Conservation (phyloP, 306 rosid species). For the Cucurbita pepo region DNA sequence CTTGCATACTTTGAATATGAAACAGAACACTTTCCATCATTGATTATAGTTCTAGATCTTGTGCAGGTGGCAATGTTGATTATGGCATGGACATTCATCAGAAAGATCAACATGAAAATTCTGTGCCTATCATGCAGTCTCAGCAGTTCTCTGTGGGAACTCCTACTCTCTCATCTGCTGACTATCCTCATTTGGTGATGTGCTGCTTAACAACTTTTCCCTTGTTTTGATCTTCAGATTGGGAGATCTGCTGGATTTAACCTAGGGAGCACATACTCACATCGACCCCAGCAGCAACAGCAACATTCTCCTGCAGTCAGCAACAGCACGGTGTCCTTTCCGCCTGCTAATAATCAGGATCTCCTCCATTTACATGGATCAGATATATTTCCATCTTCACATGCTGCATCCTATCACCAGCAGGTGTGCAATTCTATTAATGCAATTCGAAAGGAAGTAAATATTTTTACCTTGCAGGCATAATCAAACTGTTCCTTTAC, state of each 20-base stretch:
- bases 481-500: neutral
- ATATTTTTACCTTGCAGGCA: neutral
- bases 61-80: conserved; percentile 70
- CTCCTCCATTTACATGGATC: conserved; percentile 86
- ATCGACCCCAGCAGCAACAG: conserved; percentile 81
- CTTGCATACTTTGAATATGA: neutral
- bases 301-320: conserved; percentile 82
- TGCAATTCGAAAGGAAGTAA: no score
- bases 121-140: conserved; percentile 83
- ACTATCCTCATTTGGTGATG: neutral
- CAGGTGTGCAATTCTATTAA: conserved; percentile 41
- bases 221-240: conserved; percentile 29
- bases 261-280: conserved; percentile 63
- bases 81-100: conserved; percentile 87
- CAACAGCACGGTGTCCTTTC: conserved; percentile 63
- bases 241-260: conserved; percentile 88
- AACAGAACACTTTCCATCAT: neutral
- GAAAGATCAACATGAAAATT: conserved; percentile 88
- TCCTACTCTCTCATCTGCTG: neutral
- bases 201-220: neutral
- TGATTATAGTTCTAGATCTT: conserved; percentile 23
- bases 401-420: conserved; percentile 78
- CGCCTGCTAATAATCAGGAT: conserved; percentile 83
- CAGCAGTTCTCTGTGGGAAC: conserved; percentile 83
- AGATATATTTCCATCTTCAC: conserved; percentile 75